These are phyloP conservation scores for Pseudogymnoascus destructans DNA, from an alignment of 2,329 filamentous ascomycete species.

Conservation along the genomic window DNA sequence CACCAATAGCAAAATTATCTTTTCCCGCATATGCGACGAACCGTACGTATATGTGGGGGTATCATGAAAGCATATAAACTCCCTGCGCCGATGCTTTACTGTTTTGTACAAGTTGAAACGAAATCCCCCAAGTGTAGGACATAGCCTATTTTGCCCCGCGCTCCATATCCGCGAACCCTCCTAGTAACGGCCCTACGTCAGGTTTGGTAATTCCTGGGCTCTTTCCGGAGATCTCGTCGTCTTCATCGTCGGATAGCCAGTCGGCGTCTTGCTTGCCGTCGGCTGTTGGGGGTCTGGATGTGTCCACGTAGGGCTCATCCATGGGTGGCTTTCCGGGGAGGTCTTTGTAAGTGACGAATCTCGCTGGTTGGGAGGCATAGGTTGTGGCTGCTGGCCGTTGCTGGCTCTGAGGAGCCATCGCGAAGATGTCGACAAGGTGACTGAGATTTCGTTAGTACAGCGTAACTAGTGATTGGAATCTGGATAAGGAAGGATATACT, in stretches of 20 bases:
- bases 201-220: constrained; percentile 23
- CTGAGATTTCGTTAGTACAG: constrained; percentile 19
- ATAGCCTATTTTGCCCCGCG: constrained; percentile 21
- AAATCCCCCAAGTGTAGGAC: constrained; percentile 10
- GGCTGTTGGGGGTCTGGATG: constrained; percentile 13
- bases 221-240: constrained; percentile 21
- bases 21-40: not conserved
- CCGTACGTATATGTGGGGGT: not conserved
- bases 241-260: constrained; percentile 33
- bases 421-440: constrained; percentile 56
- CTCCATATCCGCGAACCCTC: constrained; percentile 26
- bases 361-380: constrained; percentile 42
- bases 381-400: constrained; percentile 26
- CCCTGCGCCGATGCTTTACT: not conserved
- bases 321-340: constrained; percentile 45
- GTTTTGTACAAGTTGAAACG: not conserved
- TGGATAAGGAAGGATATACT: constrained; percentile 32
- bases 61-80: not conserved
- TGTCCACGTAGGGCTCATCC: constrained; percentile 28
- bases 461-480: constrained; percentile 3
- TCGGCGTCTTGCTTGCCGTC: constrained; percentile 21
- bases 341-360: constrained; percentile 45
- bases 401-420: constrained; percentile 43
- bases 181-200: constrained; percentile 25
- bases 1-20: constrained; percentile 5